Evolutionary conservation across 352 stramenopile species (phyloP).

Genomic region (Pythium oligandrum): DNA sequence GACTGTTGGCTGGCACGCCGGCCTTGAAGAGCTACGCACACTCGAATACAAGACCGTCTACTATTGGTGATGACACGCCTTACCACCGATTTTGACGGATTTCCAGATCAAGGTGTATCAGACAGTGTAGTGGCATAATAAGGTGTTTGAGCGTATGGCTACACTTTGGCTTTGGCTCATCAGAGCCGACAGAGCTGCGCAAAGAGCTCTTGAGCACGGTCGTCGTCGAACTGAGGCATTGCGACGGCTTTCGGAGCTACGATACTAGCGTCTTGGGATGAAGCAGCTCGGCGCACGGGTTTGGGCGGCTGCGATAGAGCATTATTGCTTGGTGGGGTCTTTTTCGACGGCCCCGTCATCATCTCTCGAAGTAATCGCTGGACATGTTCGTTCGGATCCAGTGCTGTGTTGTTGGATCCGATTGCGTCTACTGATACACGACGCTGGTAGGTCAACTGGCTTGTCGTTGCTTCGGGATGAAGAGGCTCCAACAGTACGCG

Average conservation of each 20-base stretch:
- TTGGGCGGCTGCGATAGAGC: too few species aligned
- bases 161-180: too few species aligned
- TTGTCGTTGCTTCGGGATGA: too few species aligned
- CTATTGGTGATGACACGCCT: neutral
- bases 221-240: slow-evolving; percentile 43
- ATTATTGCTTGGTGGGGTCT: too few species aligned
- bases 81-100: neutral
- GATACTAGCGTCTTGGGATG: too few species aligned
- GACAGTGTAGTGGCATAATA: neutral
- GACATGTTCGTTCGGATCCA: slow-evolving; percentile 44
- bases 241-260: neutral
- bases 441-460: too few species aligned
- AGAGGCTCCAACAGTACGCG: neutral
- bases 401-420: slow-evolving; percentile 1
- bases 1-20: slow-evolving; percentile 5
- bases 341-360: slow-evolving; percentile 4
- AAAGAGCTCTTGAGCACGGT: slow-evolving; percentile 57
- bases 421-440: too few species aligned
- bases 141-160: too few species aligned
- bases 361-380: slow-evolving; percentile 52
- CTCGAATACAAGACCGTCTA: slow-evolving; percentile 9
- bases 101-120: slow-evolving; percentile 4
- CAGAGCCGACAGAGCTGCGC: slow-evolving; percentile 36
- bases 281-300: too few species aligned
- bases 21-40: slow-evolving; percentile 12